Conservation (phyloP, 257 asterid species). For the Penstemon barbatus region DNA sequence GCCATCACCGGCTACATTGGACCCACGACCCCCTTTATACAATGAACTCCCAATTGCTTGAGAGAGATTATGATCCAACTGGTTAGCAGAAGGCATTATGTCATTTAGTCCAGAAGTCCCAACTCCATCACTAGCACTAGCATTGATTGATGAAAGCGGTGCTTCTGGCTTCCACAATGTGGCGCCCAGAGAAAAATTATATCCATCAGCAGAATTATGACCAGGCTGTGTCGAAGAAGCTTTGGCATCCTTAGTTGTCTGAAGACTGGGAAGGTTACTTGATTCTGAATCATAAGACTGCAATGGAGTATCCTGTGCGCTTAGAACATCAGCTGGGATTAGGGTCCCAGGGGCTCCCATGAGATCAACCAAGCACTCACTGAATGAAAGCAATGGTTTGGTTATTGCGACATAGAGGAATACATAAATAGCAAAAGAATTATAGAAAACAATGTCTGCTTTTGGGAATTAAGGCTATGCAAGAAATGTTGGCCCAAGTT, state of each 20-base stretch:
- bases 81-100: slow-evolving; percentile 45
- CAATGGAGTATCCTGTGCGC: slow-evolving; percentile 69
- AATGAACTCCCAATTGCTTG: slow-evolving; percentile 60
- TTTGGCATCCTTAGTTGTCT: slow-evolving; percentile 37
- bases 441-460: not conserved
- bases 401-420: slow-evolving; percentile 33
- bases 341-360: slow-evolving; percentile 99
- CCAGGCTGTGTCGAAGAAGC: slow-evolving; percentile 42
- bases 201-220: slow-evolving; percentile 38
- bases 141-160: slow-evolving; percentile 35
- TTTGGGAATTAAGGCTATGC: not conserved
- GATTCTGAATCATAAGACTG: slow-evolving; percentile 49
- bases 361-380: slow-evolving; percentile 98
- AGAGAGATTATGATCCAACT: slow-evolving; percentile 53
- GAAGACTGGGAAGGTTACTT: slow-evolving; percentile 52
- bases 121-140: slow-evolving; percentile 48
- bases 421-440: not conserved
- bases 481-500: not conserved
- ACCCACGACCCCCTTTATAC: slow-evolving; percentile 76
- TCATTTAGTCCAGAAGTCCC: slow-evolving; percentile 63
- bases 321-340: slow-evolving; percentile 80
- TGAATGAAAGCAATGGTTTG: slow-evolving; percentile 48
- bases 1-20: slow-evolving; percentile 65
- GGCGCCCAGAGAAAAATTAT: slow-evolving; percentile 35
- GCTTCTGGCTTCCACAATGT: slow-evolving; percentile 49